These are phyloP conservation scores for Tolypocladium amazonense DNA, from an alignment of 2,329 filamentous ascomycete genomes.

Conservation along the genomic window DNA sequence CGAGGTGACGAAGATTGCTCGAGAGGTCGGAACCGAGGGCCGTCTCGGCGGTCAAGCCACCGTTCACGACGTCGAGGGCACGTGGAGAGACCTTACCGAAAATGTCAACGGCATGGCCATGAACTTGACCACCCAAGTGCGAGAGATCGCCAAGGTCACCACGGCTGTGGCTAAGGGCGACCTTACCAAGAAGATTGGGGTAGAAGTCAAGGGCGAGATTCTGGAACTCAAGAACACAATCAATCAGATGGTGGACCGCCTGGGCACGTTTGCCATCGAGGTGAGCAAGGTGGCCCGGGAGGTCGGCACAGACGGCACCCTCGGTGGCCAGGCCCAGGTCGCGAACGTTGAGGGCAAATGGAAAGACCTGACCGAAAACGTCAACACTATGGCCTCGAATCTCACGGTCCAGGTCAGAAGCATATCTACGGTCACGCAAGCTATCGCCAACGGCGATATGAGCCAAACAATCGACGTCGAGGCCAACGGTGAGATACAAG, in stretches of 20 bases:
- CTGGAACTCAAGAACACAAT: constrained; percentile 93
- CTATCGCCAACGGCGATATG: constrained; percentile 92
- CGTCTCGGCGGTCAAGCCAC: constrained; percentile 89
- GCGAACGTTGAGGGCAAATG: constrained; percentile 95
- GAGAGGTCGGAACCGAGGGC: constrained; percentile 93
- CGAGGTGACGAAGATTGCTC: constrained; percentile 92
- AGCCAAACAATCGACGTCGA: constrained; percentile 93
- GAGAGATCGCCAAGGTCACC: constrained; percentile 94
- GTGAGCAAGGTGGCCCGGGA: constrained; percentile 93
- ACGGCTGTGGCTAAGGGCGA: constrained; percentile 92
- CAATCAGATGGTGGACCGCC: constrained; percentile 96
- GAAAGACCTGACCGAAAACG: constrained; percentile 90
- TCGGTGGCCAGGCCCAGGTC: constrained; percentile 87
- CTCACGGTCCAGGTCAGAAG: constrained; percentile 69
- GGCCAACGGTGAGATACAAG: constrained; percentile 87
- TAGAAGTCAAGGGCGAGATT: constrained; percentile 90
- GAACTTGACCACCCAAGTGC: constrained; percentile 94
- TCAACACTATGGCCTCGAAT: constrained; percentile 67
- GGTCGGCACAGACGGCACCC: constrained; percentile 89
- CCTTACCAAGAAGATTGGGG: constrained; percentile 89
- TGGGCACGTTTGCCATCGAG: constrained; percentile 92
- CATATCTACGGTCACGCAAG: constrained; percentile 89
- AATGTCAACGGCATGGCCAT: constrained; percentile 98
- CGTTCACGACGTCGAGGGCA: constrained; percentile 91
- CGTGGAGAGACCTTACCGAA: constrained; percentile 91